Base-by-base conservation (phyloP, 1,139 yeast genomes). In the Zygoascus hellenicus region DNA sequence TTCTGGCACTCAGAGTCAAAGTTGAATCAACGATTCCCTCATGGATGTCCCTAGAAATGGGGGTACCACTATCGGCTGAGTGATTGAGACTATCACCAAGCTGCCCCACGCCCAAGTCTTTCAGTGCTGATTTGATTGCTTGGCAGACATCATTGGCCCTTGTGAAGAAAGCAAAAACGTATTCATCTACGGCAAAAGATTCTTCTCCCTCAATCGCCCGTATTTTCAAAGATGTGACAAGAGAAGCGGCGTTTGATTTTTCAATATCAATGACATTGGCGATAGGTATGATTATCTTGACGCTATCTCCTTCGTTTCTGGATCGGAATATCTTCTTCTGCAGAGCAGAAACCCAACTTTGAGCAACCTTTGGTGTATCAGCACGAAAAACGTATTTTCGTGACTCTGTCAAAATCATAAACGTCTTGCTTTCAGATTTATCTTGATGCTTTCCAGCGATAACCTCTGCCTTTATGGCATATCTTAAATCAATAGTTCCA, bases 321-420 rank as follows among this genome's bases (percentile, higher is more conserved):
- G 83, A 76, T 6, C 89, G 74, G 64, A 90, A 90, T 2, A 87
- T 80, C 49, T 83, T 81, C 58, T 85, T 86, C 53, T 86, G 85
- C 43, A 90, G 66, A 14, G 77, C 70, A 50, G 81, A 81, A 43
- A 80, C 83, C 97, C 97, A 90, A 37, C 80, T 77, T 49, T 84
- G 73, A 0, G 97, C 97, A 5, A 82, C 71, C 52, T 74, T 78
- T 16, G 77, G 67, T 37, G 83, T 81, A 58, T 89, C 97, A 1
- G 95, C 84, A 52, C 76, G 76, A 57, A 90, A 83, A 41, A 72
- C 72, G 61, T 83, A 83, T 0, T 78, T 74, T 53, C 79, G 78
- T 38, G 74, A 72, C 45, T 75, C 79, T 0, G 92, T 80, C 2
- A 75, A 64, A 15, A 64, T 48, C 3, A 57, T 46, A 50, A 69